Conservation (phyloP, 1,139 yeast genomes). For the Lodderomyces oxycetoniae region DNA sequence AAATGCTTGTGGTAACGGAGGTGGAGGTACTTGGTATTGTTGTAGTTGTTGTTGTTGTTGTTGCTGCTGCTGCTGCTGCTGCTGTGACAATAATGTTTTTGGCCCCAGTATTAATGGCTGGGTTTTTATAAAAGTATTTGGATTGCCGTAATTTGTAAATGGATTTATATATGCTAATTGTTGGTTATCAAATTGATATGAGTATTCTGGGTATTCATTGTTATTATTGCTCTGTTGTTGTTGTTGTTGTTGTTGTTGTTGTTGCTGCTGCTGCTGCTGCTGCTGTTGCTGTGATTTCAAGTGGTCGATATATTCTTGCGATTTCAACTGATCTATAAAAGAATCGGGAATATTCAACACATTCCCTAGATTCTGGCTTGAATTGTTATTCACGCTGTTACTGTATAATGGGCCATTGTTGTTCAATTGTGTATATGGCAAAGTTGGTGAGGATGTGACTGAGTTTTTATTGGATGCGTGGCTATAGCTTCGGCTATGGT, state of each 20-base stretch:
- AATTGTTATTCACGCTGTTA: slow-evolving; percentile 3
- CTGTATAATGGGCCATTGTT: slow-evolving; percentile 3
- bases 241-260: slow-evolving; percentile 6
- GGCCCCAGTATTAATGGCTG: slow-evolving; percentile 6
- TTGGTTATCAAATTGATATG: background rate
- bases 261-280: slow-evolving; percentile 11
- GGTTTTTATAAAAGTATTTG: slow-evolving; percentile 28
- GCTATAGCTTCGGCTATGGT: slow-evolving; percentile 1
- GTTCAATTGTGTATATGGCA: slow-evolving; percentile 12
- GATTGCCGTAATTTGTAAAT: slow-evolving; percentile 37
- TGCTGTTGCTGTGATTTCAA: slow-evolving; percentile 11
- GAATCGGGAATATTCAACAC: slow-evolving; percentile 31
- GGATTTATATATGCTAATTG: slow-evolving; percentile 19
- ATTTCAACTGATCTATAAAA: slow-evolving; percentile 24
- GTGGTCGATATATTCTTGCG: slow-evolving; percentile 10
- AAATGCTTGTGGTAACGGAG: slow-evolving; percentile 17
- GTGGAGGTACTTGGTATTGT: slow-evolving; percentile 8
- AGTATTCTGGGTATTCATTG: slow-evolving; percentile 4
- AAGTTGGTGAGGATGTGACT: slow-evolving; percentile 18
- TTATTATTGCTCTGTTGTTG: slow-evolving; percentile 6
- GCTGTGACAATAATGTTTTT: slow-evolving; percentile 6
- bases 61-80: slow-evolving; percentile 15
- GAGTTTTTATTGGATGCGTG: slow-evolving; percentile 11
- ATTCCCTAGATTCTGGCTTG: slow-evolving; percentile 19
- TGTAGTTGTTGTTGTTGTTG: slow-evolving; percentile 5